Evolutionary conservation across 306 rosid genomes (phyloP), one percentile per base, ranked within the genome.

Genomic region (Parietaria judaica): DNA sequence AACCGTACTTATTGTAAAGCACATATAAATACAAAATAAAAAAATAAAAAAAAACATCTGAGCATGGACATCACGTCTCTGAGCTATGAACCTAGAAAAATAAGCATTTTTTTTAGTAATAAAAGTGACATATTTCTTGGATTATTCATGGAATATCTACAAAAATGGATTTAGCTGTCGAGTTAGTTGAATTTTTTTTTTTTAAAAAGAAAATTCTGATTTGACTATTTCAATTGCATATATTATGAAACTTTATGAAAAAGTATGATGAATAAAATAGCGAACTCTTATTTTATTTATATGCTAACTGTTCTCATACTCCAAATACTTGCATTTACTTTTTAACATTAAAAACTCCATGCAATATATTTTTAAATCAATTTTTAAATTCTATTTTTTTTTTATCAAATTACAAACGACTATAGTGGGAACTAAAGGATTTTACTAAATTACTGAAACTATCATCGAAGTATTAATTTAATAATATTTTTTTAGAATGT

Each of bases 1-100:
- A 55, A 3, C 15, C 59, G 31, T 6, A 55, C 6, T 31, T 9
- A 49, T 7, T n/a, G 53, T 49, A n/a, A n/a, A 16, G n/a, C 36
- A 8, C 41, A 55, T 7, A 14, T 7, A 46, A 1, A 46, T 12
- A 55, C 11, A 16, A 6, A 4, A 8, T 12, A 8, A 7, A 7
- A 23, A 15, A 46, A 39, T 50, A 45, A 41, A 36, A 38, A 38
- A 16, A 59, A 59, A 41, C 51, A 39, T 39, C 51, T n/a, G 7
- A 41, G 51, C 64, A 59, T 59, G 64, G 64, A 17, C 64, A 59
- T 59, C 64, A 59, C 64, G 64, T 59, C 60, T 38, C 14, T 58
- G 4, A 39, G 39, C 59, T 55, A 55, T 10, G 35, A 10, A 55
- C 9, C 14, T 35, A 15, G 37, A 10, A 6, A 35, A 3, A 11